Conservation (phyloP, 305 asterid genomes). For the Solanum hybrid region DNA sequence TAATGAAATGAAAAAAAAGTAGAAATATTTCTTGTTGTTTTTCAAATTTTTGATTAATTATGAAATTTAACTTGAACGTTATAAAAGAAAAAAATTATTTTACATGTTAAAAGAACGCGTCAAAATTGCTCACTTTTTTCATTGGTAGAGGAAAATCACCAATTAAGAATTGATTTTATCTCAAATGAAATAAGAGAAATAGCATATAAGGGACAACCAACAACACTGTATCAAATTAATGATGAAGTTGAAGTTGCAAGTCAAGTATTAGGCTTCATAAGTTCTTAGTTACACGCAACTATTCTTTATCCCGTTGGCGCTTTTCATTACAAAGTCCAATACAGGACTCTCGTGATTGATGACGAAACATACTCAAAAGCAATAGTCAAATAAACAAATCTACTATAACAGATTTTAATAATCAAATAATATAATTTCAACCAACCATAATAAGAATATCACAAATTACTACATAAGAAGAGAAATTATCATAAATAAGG, state of each 20-base stretch:
- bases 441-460: not conserved
- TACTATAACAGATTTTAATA: not conserved
- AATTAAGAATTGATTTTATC: not conserved
- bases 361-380: not conserved
- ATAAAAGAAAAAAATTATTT: not conserved
- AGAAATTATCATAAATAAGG: not conserved
- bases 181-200: too few species aligned
- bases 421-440: too few species aligned
- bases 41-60: too few species aligned
- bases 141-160: not conserved
- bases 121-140: not conserved
- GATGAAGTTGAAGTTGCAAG: not conserved
- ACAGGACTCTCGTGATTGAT: not conserved
- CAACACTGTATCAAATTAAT: not conserved
- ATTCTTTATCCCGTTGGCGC: not conserved
- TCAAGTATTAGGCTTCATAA: too few species aligned
- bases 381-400: too few species aligned
- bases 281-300: not conserved
- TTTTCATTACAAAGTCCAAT: not conserved
- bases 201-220: not conserved
- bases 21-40: too few species aligned
- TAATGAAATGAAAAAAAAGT: too few species aligned
- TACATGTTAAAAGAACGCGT: not conserved
- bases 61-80: not conserved
- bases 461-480: not conserved